Evolutionary conservation across 371 early-diverging fungal species (phyloP), one percentile per base, ranked within the genome.

Genomic region (Syncephalastrum contaminatum): DNA sequence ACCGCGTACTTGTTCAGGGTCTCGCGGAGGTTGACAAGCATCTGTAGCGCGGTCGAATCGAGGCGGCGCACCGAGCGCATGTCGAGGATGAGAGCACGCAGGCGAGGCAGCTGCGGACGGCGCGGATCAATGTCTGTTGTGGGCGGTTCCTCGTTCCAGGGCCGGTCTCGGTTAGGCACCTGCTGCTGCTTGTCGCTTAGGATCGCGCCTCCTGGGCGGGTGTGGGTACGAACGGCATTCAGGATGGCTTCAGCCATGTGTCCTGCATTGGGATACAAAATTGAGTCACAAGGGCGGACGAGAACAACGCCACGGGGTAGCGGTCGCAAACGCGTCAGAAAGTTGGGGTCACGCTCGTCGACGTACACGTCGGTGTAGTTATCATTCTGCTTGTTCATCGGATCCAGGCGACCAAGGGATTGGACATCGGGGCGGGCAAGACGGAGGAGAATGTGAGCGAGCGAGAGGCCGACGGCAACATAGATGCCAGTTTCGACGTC

Each of bases 1-100:
- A 58, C 63, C 12, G 68, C 57, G 36, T 63, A 60, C 2, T 71
- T 68, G 5, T 73, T 69, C 1, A 78, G 68, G 43, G 69, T 65
- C 1, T 73, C 71, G 5, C 78, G 75, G 8, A 67, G 58, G 41
- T 66, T 74, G 14, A 66, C 55, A 8, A 90, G 77, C 21, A 81
- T 75, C 66, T 91, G 89, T 25, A 88, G 53, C 41, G 88, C 92
- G 2, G 91, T 86, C 10, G 86, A 71, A 58, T 93, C 93, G 39
- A 91, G 74, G 27, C 73, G 64, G 44, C 81, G 84, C 24, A 91
- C 90, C 1, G 83, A 81, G 0, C 85, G 66, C 56, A 90, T 83
- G 61, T 91, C 91, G 27, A 93, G 73, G 18, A 93, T 68, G 25
- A 93, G 55, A 2, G 91, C 88, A 16, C 81, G 74, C 14, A 91